These are phyloP conservation scores for Scedosporium minutisporum DNA, from an alignment of 2,329 filamentous ascomycete genomes.

Conservation along the genomic window DNA sequence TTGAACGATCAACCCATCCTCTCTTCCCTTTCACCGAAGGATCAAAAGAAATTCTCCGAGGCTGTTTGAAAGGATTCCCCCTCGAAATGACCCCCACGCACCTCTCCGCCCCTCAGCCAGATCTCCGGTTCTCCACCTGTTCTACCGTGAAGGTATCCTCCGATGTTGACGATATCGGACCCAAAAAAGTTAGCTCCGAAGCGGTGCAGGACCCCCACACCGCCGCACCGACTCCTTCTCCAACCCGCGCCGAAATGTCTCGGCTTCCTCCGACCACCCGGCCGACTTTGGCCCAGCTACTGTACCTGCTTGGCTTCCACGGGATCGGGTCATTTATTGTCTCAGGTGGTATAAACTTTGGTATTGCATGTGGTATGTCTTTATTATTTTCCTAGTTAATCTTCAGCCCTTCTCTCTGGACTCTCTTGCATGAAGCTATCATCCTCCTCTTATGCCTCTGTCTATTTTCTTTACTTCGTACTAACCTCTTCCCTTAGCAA, in stretches of 20 bases:
- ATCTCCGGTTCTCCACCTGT: background rate
- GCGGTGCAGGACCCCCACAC: background rate
- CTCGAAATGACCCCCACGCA: background rate
- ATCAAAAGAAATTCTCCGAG: too few species aligned
- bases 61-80: background rate
- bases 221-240: background rate
- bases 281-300: slow-evolving; percentile 32
- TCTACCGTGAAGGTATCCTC: background rate
- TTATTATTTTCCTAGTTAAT: slow-evolving; percentile 3
- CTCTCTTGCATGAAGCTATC: too few species aligned
- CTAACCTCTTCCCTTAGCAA: slow-evolving; percentile 22
- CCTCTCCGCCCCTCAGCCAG: background rate
- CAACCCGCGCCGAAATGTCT: too few species aligned
- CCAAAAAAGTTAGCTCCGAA: background rate
- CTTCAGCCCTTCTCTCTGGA: background rate
- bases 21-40: too few species aligned
- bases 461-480: too few species aligned
- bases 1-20: too few species aligned
- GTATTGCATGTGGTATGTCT: slow-evolving; percentile 36
- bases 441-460: background rate
- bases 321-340: slow-evolving; percentile 36
- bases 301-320: slow-evolving; percentile 39
- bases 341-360: slow-evolving; percentile 42
- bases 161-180: background rate
- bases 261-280: background rate